Percentiles rank a stretch among this genome's conserved stretches.
Evolutionary conservation across 306 rosid species (phyloP).

Genomic region (Sphenostylis stenocarpa): DNA sequence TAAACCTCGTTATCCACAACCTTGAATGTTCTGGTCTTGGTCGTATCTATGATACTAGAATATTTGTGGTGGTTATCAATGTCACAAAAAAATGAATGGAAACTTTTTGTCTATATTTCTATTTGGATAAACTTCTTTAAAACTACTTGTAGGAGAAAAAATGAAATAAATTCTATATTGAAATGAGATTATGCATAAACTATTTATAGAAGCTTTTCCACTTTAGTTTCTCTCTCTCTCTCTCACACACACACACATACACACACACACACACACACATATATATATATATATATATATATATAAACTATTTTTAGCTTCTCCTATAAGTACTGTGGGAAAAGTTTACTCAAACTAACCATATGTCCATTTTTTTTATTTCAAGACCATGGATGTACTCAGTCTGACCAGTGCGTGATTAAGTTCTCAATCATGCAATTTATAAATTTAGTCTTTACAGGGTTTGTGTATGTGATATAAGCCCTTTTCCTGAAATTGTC

Average conservation of each 20-base stretch:
- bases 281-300: too few species aligned
- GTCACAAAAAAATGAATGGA: constrained; percentile 3
- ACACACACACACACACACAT: too few species aligned
- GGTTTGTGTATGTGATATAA: neutral
- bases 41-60: too few species aligned
- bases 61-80: neutral
- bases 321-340: neutral
- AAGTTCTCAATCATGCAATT: neutral
- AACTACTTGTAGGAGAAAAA: too few species aligned
- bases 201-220: too few species aligned
- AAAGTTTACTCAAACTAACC: neutral
- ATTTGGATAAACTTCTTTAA: too few species aligned
- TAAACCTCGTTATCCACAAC: too few species aligned
- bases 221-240: neutral
- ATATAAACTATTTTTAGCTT: too few species aligned
- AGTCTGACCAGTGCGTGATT: neutral
- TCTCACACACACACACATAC: too few species aligned
- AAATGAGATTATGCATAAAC: neutral
- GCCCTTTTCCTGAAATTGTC: neutral
- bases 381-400: neutral
- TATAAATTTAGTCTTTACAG: neutral
- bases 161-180: too few species aligned
- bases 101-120: neutral
- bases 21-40: too few species aligned
- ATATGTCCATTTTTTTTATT: neutral